Evolutionary conservation across 768 basidiomycete genomes (phyloP), one percentile per base, ranked within the genome.

Genomic region (Phylloporus scabripes): DNA sequence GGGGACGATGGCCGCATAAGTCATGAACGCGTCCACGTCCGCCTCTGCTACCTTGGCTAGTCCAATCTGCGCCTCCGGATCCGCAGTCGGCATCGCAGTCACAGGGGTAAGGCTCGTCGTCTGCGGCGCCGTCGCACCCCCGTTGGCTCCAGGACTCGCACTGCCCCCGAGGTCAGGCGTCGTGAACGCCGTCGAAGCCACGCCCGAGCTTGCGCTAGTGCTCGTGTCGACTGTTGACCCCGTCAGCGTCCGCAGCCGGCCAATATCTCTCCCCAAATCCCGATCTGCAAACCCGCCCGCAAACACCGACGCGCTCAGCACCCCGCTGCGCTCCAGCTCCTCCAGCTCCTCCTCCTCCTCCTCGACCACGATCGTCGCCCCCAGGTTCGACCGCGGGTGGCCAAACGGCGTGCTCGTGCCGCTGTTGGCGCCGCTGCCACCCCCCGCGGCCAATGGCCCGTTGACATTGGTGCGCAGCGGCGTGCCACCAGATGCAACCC

Each of bases 1-100:
- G 23, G 87, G 85, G 15, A 92, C 84, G 62, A 91, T 85, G 31
- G 87, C 80, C 17, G 88, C 87, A 62, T 92, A 92, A 0, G 84
- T 79, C 80, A 88, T 78, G 67, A 90, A 90, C 48, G 88, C 83
- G 65, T 92, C 90, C 46, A 81, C 69, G 62, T 92, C 90, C 12
- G 89, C 80, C 51, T 90, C 87, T 0, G 90, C 88, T 6, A 92
- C 83, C 66, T 89, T 90, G 28, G 80, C 83, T 41, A 91, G 66
- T 14, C 90, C 90, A 29, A 85, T 72, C 67, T 87, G 85, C 28
- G 79, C 73, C 68, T 91, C 89, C 14, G 75, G 72, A 52, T 90
- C 87, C 3, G 75, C 72, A 1, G 88, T 90, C 14, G 81, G 78
- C 46, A 92, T 71, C 23, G 87, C 81, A 11, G 79, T 77, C 8